Evolutionary conservation across 1,139 yeast species (phyloP), one percentile per base, ranked within the genome.

Genomic region (Hyphopichia burtonii): DNA sequence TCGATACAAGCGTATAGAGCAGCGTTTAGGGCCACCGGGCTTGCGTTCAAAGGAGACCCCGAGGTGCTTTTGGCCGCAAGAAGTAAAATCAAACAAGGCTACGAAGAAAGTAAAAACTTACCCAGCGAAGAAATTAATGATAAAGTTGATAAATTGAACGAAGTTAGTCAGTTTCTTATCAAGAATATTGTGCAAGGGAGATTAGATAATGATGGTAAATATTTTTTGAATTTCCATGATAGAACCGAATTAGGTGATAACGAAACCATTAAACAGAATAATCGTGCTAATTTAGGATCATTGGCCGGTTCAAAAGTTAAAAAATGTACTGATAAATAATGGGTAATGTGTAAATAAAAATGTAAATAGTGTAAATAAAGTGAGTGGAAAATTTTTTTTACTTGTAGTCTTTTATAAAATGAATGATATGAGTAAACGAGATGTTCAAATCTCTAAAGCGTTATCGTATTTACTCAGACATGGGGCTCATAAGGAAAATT

Each of bases 191-290:
- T 93, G 2, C 99, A 93, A 64, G 99, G 96, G 4, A 70, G 66
- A 42, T 74, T 69, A 54, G 74, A 74, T 40, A 70, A 65, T 0
- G 74, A 71, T 20, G 74, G 68, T 6, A 74, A 65, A 41, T 78
- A 74, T 48, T 65, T 67, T 43, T 68, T 90, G 54, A 83, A 85
- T 49, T 83, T 93, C 53, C 96, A 89, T 58, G 68, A 80, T 41
- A 80, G 85, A 40, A 87, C 95, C 0, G 98, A 93, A 62, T 71
- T 91, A 41, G 98, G 98, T 12, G 96, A 90, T 58, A 93, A 93
- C 60, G 96, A 73, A 39, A 63, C 70, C 33, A 73, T 73, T 49
- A 72, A 69, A 49, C 67, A 65, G 41, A 51, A 53, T 30, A 59
- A 61, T 42, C 58, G 53, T 41, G 58, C 53, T 10, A 56, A 69